A percentile compares a stretch with the other conserved stretches of the same genome.
Evolutionary conservation across 805 yeast species (phyloP).

Genomic region (Lachancea quebecensis): DNA sequence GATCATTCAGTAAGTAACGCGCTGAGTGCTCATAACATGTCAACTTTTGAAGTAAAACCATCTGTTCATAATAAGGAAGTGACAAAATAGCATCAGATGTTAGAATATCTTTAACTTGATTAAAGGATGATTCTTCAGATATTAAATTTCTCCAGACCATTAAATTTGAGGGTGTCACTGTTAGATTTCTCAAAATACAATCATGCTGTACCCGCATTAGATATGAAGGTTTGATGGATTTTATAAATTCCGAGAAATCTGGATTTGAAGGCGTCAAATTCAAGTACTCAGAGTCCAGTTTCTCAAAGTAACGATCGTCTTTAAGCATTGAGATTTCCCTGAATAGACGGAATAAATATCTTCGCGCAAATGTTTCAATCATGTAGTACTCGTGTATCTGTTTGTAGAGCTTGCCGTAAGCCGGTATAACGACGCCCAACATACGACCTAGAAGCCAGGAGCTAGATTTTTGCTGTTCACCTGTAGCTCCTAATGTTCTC

Average conservation of each 20-base stretch:
- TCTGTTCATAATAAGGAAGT: conserved; percentile 30
- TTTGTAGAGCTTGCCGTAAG: conserved; percentile 19
- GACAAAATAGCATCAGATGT: conserved; percentile 15
- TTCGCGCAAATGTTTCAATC: conserved; percentile 16
- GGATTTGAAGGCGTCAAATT: conserved; percentile 12
- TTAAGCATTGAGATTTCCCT: conserved; percentile 20
- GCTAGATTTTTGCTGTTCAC: not conserved
- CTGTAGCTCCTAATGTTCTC: conserved; percentile 1
- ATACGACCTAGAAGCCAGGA: not conserved
- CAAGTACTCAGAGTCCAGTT: conserved; percentile 18
- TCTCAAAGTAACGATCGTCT: conserved; percentile 12
- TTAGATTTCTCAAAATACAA: conserved; percentile 9
- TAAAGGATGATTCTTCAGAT: conserved; percentile 15
- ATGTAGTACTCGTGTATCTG: conserved; percentile 14
- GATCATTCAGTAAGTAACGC: conserved; percentile 11
- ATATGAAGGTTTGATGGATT: conserved; percentile 28
- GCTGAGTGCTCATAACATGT: conserved; percentile 18
- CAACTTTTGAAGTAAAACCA: conserved; percentile 24
- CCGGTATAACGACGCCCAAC: not conserved
- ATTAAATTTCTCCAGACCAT: conserved; percentile 22
- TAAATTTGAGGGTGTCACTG: conserved; percentile 18
- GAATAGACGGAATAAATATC: conserved; percentile 22
- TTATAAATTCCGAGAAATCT: conserved; percentile 19
- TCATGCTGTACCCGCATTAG: conserved; percentile 12
- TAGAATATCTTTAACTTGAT: conserved; percentile 15